Conservation (phyloP, 768 basidiomycete species). For the Pulveroboletus sp. region DNA sequence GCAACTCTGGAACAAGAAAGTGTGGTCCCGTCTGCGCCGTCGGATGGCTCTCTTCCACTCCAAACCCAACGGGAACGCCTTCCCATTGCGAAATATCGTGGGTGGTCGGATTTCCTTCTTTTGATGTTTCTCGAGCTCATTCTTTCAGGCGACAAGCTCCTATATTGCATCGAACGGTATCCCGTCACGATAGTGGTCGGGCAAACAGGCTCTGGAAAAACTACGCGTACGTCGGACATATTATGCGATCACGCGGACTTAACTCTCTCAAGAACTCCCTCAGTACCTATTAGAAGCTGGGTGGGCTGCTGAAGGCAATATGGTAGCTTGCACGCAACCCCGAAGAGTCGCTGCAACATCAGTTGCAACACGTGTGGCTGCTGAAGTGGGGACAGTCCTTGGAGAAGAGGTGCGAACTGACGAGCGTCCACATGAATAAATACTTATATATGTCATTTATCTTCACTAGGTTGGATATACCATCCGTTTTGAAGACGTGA, state of each 20-base stretch:
- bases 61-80: conserved; percentile 75
- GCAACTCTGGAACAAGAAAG: conserved; percentile 71
- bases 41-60: conserved; percentile 52
- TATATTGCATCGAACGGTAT: conserved; percentile 80
- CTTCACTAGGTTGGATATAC: conserved; percentile 84
- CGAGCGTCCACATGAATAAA: not conserved
- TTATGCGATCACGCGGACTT: not conserved
- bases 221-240: conserved; percentile 67
- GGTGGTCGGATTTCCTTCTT: conserved; percentile 20
- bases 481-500: conserved; percentile 94
- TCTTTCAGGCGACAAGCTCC: conserved; percentile 61
- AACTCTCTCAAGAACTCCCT: conserved; percentile 66
- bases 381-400: conserved; percentile 84
- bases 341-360: conserved; percentile 92
- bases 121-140: not conserved
- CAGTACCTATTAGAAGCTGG: conserved; percentile 92
- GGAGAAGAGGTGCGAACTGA: conserved; percentile 70
- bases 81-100: conserved; percentile 89
- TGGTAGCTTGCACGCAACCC: conserved; percentile 92
- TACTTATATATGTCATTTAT: conserved; percentile 5
- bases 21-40: conserved; percentile 61
- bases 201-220: conserved; percentile 96
- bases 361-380: conserved; percentile 84
- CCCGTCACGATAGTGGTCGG: conserved; percentile 87
- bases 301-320: conserved; percentile 79